These are phyloP conservation scores for Haematococcus lacustris DNA, from an alignment of 139 green algal species.

Conservation along the genomic window DNA sequence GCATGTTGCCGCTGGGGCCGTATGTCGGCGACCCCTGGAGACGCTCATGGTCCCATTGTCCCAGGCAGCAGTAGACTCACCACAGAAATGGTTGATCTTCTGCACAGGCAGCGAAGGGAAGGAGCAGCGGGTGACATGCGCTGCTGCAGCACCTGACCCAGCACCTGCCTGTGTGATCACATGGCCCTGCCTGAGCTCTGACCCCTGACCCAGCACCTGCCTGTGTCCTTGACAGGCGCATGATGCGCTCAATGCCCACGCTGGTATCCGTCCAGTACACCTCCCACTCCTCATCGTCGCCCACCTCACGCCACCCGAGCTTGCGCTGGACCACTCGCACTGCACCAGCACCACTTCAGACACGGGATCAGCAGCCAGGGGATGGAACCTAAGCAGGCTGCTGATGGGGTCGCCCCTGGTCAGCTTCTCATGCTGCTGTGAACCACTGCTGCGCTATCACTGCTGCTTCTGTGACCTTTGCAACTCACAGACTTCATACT, in stretches of 20 bases:
- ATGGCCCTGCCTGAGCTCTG: too few species aligned
- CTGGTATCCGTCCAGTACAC: conserved; percentile 76
- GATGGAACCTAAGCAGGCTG: not conserved
- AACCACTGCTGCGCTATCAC: not conserved
- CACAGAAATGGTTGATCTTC: conserved; percentile 84
- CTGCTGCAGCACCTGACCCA: too few species aligned
- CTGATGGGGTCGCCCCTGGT: not conserved
- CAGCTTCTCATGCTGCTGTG: not conserved
- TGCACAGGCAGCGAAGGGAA: conserved; percentile 19
- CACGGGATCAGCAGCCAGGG: not conserved
- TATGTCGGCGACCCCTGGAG: too few species aligned
- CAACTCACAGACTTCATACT: conserved; percentile 70
- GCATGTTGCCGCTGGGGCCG: too few species aligned
- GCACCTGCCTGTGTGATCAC: too few species aligned
- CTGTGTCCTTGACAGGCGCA: too few species aligned
- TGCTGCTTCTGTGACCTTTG: not conserved
- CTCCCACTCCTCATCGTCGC: conserved; percentile 57
- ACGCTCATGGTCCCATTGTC: too few species aligned
- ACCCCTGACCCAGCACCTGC: too few species aligned
- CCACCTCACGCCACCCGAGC: conserved; percentile 67
- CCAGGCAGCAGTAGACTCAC: too few species aligned
- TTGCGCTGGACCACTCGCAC: conserved; percentile 54
- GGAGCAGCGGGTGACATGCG: not conserved
- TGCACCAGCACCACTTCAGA: not conserved
- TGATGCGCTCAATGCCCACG: conserved; percentile 55